These are phyloP conservation scores for Saccharomycopsis microspora DNA, from an alignment of 805 yeast species.

Conservation along the genomic window DNA sequence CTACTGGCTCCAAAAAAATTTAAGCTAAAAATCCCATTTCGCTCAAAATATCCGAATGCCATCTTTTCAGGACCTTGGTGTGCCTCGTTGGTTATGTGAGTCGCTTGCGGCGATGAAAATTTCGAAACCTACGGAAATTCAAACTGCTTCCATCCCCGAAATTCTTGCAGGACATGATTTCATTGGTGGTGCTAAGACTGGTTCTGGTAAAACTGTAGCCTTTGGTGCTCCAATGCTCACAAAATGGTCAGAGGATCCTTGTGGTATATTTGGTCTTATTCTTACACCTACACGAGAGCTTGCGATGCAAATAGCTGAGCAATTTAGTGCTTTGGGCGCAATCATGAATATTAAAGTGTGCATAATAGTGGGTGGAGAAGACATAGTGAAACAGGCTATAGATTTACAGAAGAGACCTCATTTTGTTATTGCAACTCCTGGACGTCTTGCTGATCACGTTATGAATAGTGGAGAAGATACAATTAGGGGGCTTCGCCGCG, in stretches of 20 bases:
- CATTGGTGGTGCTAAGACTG: conserved; percentile 97
- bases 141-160: conserved; percentile 77
- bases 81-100: conserved; percentile 79
- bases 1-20: no score
- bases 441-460: conserved; percentile 88
- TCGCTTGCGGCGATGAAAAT: conserved; percentile 76
- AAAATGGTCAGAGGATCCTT: conserved; percentile 91
- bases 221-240: conserved; percentile 97
- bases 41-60: conserved; percentile 9
- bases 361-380: conserved; percentile 91
- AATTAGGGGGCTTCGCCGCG: conserved; percentile 62
- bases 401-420: conserved; percentile 79
- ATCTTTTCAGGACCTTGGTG: conserved; percentile 52
- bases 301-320: conserved; percentile 96
- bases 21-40: not conserved
- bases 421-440: conserved; percentile 94
- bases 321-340: conserved; percentile 86
- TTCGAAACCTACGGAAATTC: conserved; percentile 76
- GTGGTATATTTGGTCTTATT: conserved; percentile 81
- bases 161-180: conserved; percentile 79
- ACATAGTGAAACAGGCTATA: conserved; percentile 80
- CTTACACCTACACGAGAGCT: conserved; percentile 90
- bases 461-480: conserved; percentile 84
- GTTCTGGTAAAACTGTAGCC: conserved; percentile 95
- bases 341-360: conserved; percentile 73